phyloP scores from a whole-genome alignment of 345 rosid species.

The Lumnitzera littorea region DNA sequence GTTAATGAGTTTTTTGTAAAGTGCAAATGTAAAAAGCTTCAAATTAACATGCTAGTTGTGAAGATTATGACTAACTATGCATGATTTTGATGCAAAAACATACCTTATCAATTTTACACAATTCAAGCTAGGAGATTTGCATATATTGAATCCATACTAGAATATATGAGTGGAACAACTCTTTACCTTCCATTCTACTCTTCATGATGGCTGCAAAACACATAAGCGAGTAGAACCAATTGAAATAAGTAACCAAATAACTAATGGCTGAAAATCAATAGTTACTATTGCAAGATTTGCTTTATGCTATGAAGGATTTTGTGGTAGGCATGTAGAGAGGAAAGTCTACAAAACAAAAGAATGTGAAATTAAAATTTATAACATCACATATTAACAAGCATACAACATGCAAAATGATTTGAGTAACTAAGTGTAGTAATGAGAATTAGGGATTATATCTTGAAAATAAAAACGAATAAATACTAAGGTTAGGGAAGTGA shows the following conservation, averaged over 20 bases:
- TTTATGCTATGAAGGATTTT: constrained; percentile 83
- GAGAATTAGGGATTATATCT: too few relatives aligned
- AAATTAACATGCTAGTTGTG: background rate
- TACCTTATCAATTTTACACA: constrained; percentile 94
- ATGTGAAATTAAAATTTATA: constrained; percentile 9
- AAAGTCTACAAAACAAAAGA: constrained; percentile 75
- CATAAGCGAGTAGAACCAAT: background rate
- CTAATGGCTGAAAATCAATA: constrained; percentile 64
- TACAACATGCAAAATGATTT: constrained; percentile 7
- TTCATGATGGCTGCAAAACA: constrained; percentile 60
- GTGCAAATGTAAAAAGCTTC: constrained; percentile 2
- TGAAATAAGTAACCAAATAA: constrained; percentile 2
- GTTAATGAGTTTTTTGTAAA: background rate
- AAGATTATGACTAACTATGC: background rate
- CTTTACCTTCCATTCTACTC: constrained; percentile 95
- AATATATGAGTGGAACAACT: constrained; percentile 84
- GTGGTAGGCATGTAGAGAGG: constrained; percentile 95
- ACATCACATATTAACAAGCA: too few relatives aligned
- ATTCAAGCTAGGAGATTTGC: constrained; percentile 77
- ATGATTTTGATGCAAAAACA: background rate
- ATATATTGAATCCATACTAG: constrained; percentile 98
- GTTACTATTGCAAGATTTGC: constrained; percentile 90
- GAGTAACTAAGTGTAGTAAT: too few relatives aligned
- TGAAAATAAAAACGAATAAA: too few relatives aligned
- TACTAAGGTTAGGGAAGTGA: too few relatives aligned